Evolutionary conservation across 495 filamentous ascomycete species (phyloP).

Genomic region (Annulohypoxylon nitens): DNA sequence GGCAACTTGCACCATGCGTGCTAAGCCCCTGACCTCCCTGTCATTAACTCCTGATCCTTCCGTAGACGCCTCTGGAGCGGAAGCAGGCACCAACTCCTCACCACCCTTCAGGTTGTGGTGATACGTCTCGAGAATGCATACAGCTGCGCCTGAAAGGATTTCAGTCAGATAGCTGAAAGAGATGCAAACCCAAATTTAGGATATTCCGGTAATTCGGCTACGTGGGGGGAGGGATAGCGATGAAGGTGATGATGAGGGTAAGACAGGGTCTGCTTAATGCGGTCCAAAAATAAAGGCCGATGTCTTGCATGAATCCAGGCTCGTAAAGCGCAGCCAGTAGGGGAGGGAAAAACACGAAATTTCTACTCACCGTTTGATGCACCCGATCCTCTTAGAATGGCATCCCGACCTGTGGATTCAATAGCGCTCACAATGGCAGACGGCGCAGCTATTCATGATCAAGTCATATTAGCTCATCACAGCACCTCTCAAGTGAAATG

Average conservation of each 20-base stretch:
- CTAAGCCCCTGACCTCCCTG: conserved; percentile 75
- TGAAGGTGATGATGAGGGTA: conserved; percentile 16
- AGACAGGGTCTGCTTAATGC: conserved; percentile 21
- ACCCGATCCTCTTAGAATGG: conserved; percentile 92
- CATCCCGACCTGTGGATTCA: conserved; percentile 89
- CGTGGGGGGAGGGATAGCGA: conserved; percentile 4
- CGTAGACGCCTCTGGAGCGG: conserved; percentile 52
- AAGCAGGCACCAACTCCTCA: conserved; percentile 49
- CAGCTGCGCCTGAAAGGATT: conserved; percentile 77
- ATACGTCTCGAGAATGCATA: conserved; percentile 97
- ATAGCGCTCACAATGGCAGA: conserved; percentile 91
- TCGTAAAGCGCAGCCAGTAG: conserved; percentile 9
- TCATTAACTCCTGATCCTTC: conserved; percentile 61
- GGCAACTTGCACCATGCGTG: conserved; percentile 84
- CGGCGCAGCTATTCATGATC: conserved; percentile 71
- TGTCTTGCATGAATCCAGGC: conserved; percentile 26
- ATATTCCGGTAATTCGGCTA: conserved; percentile 1
- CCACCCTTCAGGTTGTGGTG: conserved; percentile 52
- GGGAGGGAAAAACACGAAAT: conserved; percentile 18
- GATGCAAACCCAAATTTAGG: conserved; percentile 16
- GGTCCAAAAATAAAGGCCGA: conserved; percentile 28
- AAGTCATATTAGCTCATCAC: conserved; percentile 12
- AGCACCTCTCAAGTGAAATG: conserved; percentile 4
- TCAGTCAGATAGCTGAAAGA: conserved; percentile 34
- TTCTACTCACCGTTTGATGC: conserved; percentile 78